A percentile compares a stretch with the other conserved stretches of the same genome.
Evolutionary conservation across 2,329 filamentous ascomycete species (phyloP).

Genomic region (Neurospora sp.): DNA sequence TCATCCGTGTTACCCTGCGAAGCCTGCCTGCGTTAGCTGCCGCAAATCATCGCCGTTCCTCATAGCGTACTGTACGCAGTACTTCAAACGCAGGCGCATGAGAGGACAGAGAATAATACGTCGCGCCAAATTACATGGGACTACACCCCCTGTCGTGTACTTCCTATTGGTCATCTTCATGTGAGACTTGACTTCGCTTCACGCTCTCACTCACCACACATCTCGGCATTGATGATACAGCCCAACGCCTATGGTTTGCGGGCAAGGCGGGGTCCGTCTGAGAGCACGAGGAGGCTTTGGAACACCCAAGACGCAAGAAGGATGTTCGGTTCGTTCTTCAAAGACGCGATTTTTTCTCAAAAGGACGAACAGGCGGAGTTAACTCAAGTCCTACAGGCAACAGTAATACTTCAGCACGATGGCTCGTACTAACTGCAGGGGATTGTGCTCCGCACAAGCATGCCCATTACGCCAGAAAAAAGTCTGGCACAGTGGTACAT

Average conservation of each 20-base stretch:
- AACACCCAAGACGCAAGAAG: background rate
- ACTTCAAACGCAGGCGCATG: constrained; percentile 23
- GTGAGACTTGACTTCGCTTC: constrained; percentile 17
- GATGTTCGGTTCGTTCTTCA: background rate
- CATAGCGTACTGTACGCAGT: background rate
- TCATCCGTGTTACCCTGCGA: background rate
- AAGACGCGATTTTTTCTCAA: background rate
- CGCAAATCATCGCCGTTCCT: background rate
- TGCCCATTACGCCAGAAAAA: constrained; percentile 7
- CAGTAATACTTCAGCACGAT: background rate
- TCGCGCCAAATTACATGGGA: constrained; percentile 27
- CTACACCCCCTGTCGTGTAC: constrained; percentile 18
- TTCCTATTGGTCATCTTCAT: constrained; percentile 23
- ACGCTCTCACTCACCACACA: constrained; percentile 10
- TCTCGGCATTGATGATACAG: constrained; percentile 7
- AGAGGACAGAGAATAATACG: constrained; percentile 20
- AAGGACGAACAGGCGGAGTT: background rate
- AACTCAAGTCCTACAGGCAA: background rate
- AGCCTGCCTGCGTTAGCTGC: constrained; percentile 16
- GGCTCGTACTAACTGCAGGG: constrained; percentile 3
- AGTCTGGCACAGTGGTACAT: constrained; percentile 3
- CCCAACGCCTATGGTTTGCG: constrained; percentile 1
- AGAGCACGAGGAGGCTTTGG: background rate
- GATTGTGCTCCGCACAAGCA: constrained; percentile 7
- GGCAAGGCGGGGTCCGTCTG: constrained; percentile 1